Evolutionary conservation across 2,329 filamentous ascomycete species (phyloP), one percentile per base, ranked within the genome.

Genomic region (Cryoendolithus antarcticus): DNA sequence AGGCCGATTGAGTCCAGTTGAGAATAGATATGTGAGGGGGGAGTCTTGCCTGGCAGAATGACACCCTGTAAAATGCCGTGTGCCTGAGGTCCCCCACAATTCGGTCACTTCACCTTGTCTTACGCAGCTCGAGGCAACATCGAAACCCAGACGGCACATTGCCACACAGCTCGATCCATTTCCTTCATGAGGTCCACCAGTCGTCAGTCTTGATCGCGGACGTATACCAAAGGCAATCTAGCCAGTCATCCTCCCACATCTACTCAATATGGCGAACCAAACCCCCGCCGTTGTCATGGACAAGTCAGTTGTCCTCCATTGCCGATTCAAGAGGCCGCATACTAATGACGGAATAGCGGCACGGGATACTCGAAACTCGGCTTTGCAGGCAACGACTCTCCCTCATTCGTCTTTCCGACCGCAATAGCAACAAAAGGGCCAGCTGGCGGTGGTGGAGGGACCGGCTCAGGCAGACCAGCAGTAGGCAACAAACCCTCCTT

Each of bases 261-360:
- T 9, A 35, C 33, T 45, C 46, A 71, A 61, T 56, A 98, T 98
- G 91, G 89, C 91, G 62, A 82, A 83, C 70, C 89, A 96, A 78
- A 96, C 91, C 62, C 91, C 91, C 58, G 91, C 91, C 84, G 91
- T 98, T 95, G 91, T 98, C 86, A 98, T 98, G 89, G 91, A 98
- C 91, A 98, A 98, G 91, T 95, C 81, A 69, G 86, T 75, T 57
- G 46, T 62, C n/a, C 19, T 40, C 11, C 57, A 37, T 34, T 29
- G 11, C 29, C 32, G 44, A 44, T 34, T 12, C 15, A 33, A 21
- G 9, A 40, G 19, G 28, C 15, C 34, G 6, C 32, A 48, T 42
- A 48, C 51, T 54, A 46, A 57, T 40, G 41, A n/a, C 32, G 24
- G 33, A 29, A 45, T 65, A 98, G 91, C 82, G 91, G 91, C 72